Base-by-base conservation (phyloP, 2,329 filamentous ascomycete species). In the Graphilbum sp. region DNA sequence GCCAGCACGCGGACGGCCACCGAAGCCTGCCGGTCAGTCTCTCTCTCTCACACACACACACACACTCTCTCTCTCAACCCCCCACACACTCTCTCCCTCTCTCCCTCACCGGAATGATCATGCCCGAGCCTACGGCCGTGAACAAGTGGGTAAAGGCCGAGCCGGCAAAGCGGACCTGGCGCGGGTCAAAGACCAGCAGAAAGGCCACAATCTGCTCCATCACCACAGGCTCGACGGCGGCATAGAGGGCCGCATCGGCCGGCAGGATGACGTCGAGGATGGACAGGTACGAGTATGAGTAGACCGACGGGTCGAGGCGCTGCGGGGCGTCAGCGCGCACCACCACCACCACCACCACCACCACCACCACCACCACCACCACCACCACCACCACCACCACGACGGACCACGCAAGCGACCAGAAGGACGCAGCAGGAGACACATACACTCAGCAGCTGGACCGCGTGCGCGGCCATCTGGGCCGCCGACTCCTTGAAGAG, bases 131-230 rank as follows among this genome's bases (percentile, higher is more conserved):
- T 13, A 67, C 50, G 33, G 51, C 50, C 2, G 60, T 55, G 18
- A 74, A 54, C 3, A 73, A 47, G 2, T 55, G 50, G n/a, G 57
- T 53, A 17, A 74, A 58, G 4, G 54, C 41, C 3, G 43, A 40
- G 16, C 66, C 65, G 11, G 56, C 59, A 49, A 72, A 73, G 47
- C 70, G 62, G 38, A 69, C 59, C 46, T 74, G 69, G 10, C 60
- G 51, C 12, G 58, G 50, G 41, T 73, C 64, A 45, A 72, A 73
- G 5, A 51, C 51, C 34, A 60, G 44, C 20, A 72, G 50, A 43
- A 73, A 69, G 2, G 52, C 47, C 35, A 64, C 49, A 15, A 63
- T 50, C 34, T 60, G 55, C 43, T 65, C 58, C 21, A 60, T 52
- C 11, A 71, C 36, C 3, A 54, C 40, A 32, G 52, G 49, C 10